Conservation (phyloP, 2,329 filamentous ascomycete species). For the Paradendryphiella salina region DNA sequence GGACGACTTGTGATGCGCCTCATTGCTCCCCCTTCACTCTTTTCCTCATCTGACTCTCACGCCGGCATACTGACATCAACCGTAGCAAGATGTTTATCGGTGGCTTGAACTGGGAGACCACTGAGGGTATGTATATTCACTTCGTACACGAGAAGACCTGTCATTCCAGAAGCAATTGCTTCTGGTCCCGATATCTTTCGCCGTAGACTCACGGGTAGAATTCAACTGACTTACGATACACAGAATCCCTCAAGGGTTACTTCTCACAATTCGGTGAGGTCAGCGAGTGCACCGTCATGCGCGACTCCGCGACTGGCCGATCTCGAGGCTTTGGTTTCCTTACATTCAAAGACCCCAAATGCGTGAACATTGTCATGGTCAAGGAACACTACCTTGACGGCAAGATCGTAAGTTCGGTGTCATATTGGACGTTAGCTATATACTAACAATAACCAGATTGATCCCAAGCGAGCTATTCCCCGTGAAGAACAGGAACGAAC, state of each 20-base stretch:
- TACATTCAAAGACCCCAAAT: slow-evolving; percentile 96
- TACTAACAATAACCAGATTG: slow-evolving; percentile 67
- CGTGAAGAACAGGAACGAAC: slow-evolving; percentile 98
- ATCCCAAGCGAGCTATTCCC: slow-evolving; percentile 95
- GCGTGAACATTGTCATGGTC: slow-evolving; percentile 98
- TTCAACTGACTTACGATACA: neutral
- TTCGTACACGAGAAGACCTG: neutral
- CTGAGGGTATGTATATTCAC: slow-evolving; percentile 73
- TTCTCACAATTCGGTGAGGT: slow-evolving; percentile 98
- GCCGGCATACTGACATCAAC: slow-evolving; percentile 21
- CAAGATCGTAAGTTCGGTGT: slow-evolving; percentile 78
- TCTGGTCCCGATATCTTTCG: neutral
- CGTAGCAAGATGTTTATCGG: slow-evolving; percentile 99
- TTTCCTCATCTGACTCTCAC: neutral
- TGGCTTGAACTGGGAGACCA: slow-evolving; percentile 98
- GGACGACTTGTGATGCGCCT: slow-evolving; percentile 18
- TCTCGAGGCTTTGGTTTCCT: slow-evolving; percentile 97
- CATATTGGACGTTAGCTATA: slow-evolving; percentile 13
- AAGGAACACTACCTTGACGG: slow-evolving; percentile 98
- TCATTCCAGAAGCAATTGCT: neutral
- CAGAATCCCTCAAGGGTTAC: slow-evolving; percentile 95
- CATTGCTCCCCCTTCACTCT: neutral
- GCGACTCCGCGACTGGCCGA: slow-evolving; percentile 88
- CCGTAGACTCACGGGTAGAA: neutral
- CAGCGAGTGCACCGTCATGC: slow-evolving; percentile 98